A percentile compares a stretch with the other conserved stretches of the same genome.
phyloP scores from a whole-genome alignment of 768 basidiomycete genomes.

The Galerina marginata region DNA sequence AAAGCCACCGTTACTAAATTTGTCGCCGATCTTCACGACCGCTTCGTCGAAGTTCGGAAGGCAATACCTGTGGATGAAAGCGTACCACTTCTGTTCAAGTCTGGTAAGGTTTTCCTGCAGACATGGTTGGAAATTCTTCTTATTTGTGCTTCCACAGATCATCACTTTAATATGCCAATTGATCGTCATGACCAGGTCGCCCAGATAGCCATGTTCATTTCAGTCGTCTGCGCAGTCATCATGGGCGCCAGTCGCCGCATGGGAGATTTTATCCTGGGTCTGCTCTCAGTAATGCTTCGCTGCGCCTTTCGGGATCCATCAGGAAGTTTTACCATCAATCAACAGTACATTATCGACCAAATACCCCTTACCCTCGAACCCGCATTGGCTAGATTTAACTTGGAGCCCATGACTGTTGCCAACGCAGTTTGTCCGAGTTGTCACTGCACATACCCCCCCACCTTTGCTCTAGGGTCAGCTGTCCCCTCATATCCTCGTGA shows the following conservation, averaged over 20 bases:
- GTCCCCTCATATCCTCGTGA: not conserved
- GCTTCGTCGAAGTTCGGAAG: not conserved
- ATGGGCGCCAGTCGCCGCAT: conserved; percentile 10
- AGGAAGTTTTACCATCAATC: not conserved
- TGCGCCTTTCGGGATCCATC: not conserved
- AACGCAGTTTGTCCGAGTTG: conserved; percentile 26
- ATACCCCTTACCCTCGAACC: conserved; percentile 12
- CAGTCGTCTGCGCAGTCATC: conserved; percentile 11
- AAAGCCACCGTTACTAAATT: not conserved
- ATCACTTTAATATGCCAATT: conserved; percentile 5
- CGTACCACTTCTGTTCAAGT: not conserved
- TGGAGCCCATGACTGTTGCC: conserved; percentile 20
- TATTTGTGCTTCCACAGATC: not conserved
- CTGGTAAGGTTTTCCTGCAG: not conserved
- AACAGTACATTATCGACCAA: not conserved
- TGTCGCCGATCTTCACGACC: not conserved
- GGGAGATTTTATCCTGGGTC: conserved; percentile 5
- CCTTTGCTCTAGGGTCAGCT: not conserved
- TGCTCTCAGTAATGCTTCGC: not conserved
- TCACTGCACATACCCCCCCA: conserved; percentile 18
- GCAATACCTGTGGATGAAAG: not conserved
- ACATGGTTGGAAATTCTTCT: not conserved
- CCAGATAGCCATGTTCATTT: conserved; percentile 10
- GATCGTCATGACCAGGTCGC: not conserved
- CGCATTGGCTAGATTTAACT: conserved; percentile 10